Conservation (phyloP, 2,329 filamentous ascomycete genomes). For the Nemania diffusa region DNA sequence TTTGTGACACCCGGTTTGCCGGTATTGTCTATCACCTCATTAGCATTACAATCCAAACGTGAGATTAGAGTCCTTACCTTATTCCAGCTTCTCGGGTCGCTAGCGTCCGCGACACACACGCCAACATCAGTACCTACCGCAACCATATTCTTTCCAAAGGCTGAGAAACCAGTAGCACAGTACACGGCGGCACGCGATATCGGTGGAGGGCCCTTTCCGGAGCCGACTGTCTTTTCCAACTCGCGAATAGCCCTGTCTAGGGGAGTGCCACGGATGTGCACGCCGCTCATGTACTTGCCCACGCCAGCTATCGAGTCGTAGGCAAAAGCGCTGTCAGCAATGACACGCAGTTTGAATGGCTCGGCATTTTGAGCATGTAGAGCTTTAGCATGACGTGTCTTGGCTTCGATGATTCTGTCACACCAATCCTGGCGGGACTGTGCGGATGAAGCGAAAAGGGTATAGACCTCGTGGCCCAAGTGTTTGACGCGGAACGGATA, state of each 20-base stretch:
- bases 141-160: constrained; percentile 85
- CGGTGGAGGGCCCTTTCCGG: constrained; percentile 75
- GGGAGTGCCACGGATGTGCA: constrained; percentile 89
- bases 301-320: constrained; percentile 73
- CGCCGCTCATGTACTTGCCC: constrained; percentile 67
- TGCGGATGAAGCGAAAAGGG: constrained; percentile 82
- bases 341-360: constrained; percentile 89
- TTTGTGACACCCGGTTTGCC: constrained; percentile 83
- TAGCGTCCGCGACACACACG: constrained; percentile 87
- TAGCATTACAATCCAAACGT: constrained; percentile 6
- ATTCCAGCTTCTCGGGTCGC: constrained; percentile 90
- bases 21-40: constrained; percentile 72
- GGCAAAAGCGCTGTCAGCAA: constrained; percentile 91
- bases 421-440: constrained; percentile 89
- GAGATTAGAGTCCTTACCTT: constrained; percentile 68
- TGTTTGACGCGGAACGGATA: constrained; percentile 98
- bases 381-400: constrained; percentile 90
- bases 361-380: constrained; percentile 93
- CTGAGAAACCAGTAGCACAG: constrained; percentile 89
- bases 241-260: constrained; percentile 91
- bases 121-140: constrained; percentile 96
- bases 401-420: constrained; percentile 91
- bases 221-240: constrained; percentile 81
- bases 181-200: constrained; percentile 90
- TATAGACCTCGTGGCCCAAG: constrained; percentile 92